Evolutionary conservation across 371 early-diverging fungal species (phyloP).

Genomic region (Catenaria anguillulae): DNA sequence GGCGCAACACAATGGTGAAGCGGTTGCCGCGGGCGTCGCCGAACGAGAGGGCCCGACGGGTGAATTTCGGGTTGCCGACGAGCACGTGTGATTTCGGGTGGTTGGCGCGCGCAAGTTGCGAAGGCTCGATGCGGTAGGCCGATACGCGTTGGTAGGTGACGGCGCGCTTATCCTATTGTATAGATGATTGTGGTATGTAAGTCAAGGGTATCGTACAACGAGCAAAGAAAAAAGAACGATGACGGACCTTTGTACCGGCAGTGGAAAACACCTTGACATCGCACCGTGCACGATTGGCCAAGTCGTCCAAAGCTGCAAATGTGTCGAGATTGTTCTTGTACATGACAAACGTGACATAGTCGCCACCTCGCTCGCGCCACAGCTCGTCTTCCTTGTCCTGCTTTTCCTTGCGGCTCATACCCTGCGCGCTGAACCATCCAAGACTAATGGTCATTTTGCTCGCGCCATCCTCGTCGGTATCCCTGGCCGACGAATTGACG

Average conservation of each 20-base stretch:
- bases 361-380: constrained; percentile 41
- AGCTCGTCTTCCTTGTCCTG: constrained; percentile 12
- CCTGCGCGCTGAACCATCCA: constrained; percentile 1
- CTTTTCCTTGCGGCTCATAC: constrained; percentile 18
- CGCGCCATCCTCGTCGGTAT: too few species aligned
- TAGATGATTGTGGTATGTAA: not conserved
- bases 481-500: constrained; percentile 25
- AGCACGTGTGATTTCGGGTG: constrained; percentile 33
- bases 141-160: constrained; percentile 85
- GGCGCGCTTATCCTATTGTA: constrained; percentile 94
- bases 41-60: constrained; percentile 40
- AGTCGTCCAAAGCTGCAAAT: constrained; percentile 49
- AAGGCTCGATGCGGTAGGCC: constrained; percentile 42
- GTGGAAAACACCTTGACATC: constrained; percentile 14
- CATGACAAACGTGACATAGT: constrained; percentile 63
- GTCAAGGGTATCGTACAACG: constrained; percentile 6
- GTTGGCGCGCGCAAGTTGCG: constrained; percentile 38
- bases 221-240: not conserved
- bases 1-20: constrained; percentile 59
- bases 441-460: not conserved
- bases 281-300: constrained; percentile 33
- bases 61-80: constrained; percentile 60
- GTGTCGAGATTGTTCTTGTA: constrained; percentile 85
- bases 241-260: not conserved
- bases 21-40: constrained; percentile 82